phyloP scores from a whole-genome alignment of 2,329 filamentous ascomycete species.

The Alternaria conjuncta region DNA sequence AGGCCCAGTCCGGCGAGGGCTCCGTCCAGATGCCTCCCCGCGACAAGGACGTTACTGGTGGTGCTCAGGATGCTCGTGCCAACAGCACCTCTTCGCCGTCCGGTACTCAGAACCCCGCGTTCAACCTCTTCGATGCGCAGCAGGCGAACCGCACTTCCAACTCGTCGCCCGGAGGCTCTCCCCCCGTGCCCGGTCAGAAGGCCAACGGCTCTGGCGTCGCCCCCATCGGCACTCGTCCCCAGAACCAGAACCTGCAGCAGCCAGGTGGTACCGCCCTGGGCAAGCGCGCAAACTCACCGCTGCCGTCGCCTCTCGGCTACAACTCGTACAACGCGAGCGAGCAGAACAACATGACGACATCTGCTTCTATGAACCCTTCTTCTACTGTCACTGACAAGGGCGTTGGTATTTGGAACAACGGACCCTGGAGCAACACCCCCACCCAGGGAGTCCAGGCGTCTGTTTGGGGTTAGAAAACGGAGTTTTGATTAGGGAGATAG shows the following conservation, averaged over 20 bases:
- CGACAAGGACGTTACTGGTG: constrained; percentile 53
- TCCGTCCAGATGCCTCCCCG: constrained; percentile 60
- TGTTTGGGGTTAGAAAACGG: constrained; percentile 78
- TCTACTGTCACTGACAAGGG: constrained; percentile 54
- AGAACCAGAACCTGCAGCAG: constrained; percentile 61
- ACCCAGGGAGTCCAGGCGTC: constrained; percentile 83
- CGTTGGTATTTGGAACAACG: constrained; percentile 72
- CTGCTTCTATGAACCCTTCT: constrained; percentile 65
- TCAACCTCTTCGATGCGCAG: constrained; percentile 61
- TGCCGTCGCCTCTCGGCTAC: constrained; percentile 82
- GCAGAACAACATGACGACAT: constrained; percentile 55
- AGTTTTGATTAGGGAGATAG: constrained; percentile 45
- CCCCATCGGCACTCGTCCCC: constrained; percentile 90
- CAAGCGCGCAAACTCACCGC: constrained; percentile 87
- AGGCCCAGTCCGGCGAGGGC: constrained; percentile 59
- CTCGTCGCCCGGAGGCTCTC: constrained; percentile 84
- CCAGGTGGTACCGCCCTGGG: constrained; percentile 66
- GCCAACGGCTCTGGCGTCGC: constrained; percentile 73
- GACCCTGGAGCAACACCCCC: constrained; percentile 78
- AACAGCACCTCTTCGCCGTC: constrained; percentile 88
- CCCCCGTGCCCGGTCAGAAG: constrained; percentile 71
- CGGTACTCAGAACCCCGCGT: constrained; percentile 62
- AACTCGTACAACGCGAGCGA: constrained; percentile 67
- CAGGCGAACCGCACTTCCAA: constrained; percentile 80
- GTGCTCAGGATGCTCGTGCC: constrained; percentile 69